A percentile compares a stretch with the other conserved stretches of the same genome.
Evolutionary conservation across 768 basidiomycete species (phyloP).

Genomic region (Termitomyces sp.): DNA sequence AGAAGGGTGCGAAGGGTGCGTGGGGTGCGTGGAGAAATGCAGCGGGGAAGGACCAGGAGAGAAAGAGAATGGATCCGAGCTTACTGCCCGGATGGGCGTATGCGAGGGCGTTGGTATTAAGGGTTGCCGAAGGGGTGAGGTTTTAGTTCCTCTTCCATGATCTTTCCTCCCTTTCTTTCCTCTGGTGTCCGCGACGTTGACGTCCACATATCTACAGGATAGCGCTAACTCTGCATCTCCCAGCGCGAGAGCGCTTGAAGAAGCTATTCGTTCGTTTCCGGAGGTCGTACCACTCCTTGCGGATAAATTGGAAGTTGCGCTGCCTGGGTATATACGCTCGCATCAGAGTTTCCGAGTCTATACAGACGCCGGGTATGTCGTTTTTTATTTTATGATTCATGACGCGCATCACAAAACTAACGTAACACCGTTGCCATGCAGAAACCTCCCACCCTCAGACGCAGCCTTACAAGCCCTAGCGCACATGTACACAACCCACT

Average conservation of each 20-base stretch:
- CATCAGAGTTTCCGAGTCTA: slow-evolving; percentile 66
- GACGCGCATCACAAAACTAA: neutral
- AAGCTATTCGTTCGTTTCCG: slow-evolving; percentile 77
- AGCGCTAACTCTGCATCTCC: slow-evolving; percentile 22
- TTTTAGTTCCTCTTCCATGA: neutral
- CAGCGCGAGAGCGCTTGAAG: slow-evolving; percentile 63
- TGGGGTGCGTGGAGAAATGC: slow-evolving; percentile 13
- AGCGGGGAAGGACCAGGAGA: slow-evolving; percentile 3
- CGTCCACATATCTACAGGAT: slow-evolving; percentile 27
- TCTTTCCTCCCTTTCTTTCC: neutral
- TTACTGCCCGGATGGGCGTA: slow-evolving; percentile 77
- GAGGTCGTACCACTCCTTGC: slow-evolving; percentile 77
- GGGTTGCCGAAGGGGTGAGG: slow-evolving; percentile 41
- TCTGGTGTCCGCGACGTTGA: neutral
- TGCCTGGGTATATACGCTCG: slow-evolving; percentile 51
- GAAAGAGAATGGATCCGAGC: slow-evolving; percentile 40
- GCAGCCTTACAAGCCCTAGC: slow-evolving; percentile 73
- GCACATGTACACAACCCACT: slow-evolving; percentile 82
- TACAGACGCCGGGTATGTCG: slow-evolving; percentile 51
- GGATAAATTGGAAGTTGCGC: slow-evolving; percentile 72
- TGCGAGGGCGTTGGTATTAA: slow-evolving; percentile 62
- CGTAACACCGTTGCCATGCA: slow-evolving; percentile 6
- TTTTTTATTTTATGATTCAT: no score
- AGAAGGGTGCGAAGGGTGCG: neutral
- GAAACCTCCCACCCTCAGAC: slow-evolving; percentile 33